phyloP scores from a whole-genome alignment of 345 rosid genomes.

The Moricandia arvensis region DNA sequence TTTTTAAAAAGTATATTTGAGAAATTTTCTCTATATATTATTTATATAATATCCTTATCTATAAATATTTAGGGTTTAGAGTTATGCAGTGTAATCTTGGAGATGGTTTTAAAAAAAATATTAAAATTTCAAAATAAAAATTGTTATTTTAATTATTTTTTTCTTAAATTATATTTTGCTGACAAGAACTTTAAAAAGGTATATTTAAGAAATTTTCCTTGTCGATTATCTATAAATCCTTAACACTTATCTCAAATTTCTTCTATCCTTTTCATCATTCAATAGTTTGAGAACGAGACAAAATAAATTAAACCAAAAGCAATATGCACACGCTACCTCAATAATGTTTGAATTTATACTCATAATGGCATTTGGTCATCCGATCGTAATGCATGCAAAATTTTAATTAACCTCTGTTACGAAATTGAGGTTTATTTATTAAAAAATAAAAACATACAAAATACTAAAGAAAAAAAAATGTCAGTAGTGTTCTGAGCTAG shows the following conservation, averaged over 20 bases:
- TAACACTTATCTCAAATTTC: neutral
- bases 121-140: no score
- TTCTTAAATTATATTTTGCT: no score
- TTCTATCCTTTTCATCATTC: slow-evolving; percentile 1
- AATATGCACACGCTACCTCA: neutral
- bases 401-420: neutral
- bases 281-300: neutral
- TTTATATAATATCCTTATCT: no score
- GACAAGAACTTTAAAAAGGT: no score
- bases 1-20: no score
- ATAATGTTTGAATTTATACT: neutral
- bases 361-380: neutral
- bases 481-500: slow-evolving; percentile 7
- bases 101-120: no score
- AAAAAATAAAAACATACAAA: neutral
- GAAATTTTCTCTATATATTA: no score
- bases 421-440: neutral
- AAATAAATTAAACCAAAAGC: neutral
- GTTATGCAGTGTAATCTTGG: no score
- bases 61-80: no score
- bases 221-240: neutral
- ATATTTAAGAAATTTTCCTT: no score
- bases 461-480: neutral
- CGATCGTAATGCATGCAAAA: neutral
- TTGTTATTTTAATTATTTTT: no score